These are phyloP conservation scores for Trichophyton rubrum DNA, from an alignment of 2,329 filamentous ascomycete species.

Conservation along the genomic window DNA sequence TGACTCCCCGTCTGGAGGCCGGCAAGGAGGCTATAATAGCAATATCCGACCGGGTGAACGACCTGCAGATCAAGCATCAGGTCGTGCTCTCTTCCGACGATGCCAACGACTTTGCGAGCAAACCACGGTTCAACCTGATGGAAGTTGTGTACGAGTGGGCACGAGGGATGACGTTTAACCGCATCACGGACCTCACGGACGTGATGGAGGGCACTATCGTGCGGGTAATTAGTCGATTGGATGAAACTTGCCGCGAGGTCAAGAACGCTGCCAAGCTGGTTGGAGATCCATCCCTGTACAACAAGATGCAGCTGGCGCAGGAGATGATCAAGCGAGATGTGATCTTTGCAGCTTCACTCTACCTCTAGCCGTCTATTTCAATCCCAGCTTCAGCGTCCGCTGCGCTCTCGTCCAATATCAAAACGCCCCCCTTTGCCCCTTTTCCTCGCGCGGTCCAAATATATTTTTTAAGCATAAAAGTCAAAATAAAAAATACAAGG, in stretches of 20 bases:
- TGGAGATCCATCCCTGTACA: constrained; percentile 81
- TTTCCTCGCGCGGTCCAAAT: not conserved
- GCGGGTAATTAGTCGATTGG: constrained; percentile 78
- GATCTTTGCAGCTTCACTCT: constrained; percentile 75
- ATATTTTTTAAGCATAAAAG: not conserved
- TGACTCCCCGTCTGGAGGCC: constrained; percentile 69
- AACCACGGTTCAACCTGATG: constrained; percentile 81
- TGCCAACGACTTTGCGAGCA: constrained; percentile 78
- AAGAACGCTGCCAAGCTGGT: constrained; percentile 95
- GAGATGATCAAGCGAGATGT: constrained; percentile 97
- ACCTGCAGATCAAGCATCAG: constrained; percentile 77
- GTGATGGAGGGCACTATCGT: constrained; percentile 97
- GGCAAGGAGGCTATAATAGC: constrained; percentile 76
- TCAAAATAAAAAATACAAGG: constrained; percentile 3
- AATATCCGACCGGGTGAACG: constrained; percentile 86
- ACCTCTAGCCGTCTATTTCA: constrained; percentile 52
- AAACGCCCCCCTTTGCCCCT: not conserved
- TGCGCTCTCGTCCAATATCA: not conserved
- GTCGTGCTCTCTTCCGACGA: constrained; percentile 85
- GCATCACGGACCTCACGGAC: constrained; percentile 90
- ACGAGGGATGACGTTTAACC: constrained; percentile 93
- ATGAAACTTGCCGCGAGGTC: constrained; percentile 93
- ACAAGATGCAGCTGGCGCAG: constrained; percentile 95
- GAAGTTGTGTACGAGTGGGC: constrained; percentile 99
- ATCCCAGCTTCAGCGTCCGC: not conserved